Evolutionary conservation across 2,329 filamentous ascomycete species (phyloP), one percentile per base, ranked within the genome.

Genomic region (Hypoxylon sp.): DNA sequence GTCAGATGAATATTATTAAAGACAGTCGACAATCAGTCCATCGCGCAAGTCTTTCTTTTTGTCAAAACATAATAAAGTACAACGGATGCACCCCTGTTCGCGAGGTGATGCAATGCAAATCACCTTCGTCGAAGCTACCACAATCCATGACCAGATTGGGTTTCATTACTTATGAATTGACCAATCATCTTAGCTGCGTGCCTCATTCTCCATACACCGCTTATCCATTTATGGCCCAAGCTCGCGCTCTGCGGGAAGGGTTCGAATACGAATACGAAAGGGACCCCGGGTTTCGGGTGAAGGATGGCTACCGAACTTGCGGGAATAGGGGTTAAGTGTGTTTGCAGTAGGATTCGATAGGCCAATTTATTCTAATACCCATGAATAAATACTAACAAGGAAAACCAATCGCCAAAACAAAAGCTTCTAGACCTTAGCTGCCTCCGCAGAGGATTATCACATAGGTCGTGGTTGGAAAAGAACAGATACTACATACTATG

Each of bases 201-300:
- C 40, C 43, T 55, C 26, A 20, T 44, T 37, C 51, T 19, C 55
- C 47, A 59, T 53, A 56, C 58, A 61, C 58, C 58, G 58, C 58
- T 42, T 40, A 11, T 51, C 29, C 11, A 47, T 46, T 52, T 19
- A 40, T 42, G 51, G 48, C 20, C 55, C 42, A 41, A 52, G 47
- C 49, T 60, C 9, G 36, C 34, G 23, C 25, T 40, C 37, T 11
- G 15, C 30, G 17, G 30, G 15, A 48, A 13, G n/a, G 31, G 20
- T 19, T 31, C 4, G 15, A 57, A 61, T 52, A 56, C 58, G 58
- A 61, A 61, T 61, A 61, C 58, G 58, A 59, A 30, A 45, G 55
- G 21, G 27, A 41, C 3, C 19, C 42, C 42, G 47, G 46, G 37
- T 12, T 38, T 55, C 46, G 52, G 52, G 35, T 51, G n/a, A n/a